These are phyloP conservation scores for Penicillium sp. DNA, from an alignment of 2,329 filamentous ascomycete genomes.

Conservation along the genomic window DNA sequence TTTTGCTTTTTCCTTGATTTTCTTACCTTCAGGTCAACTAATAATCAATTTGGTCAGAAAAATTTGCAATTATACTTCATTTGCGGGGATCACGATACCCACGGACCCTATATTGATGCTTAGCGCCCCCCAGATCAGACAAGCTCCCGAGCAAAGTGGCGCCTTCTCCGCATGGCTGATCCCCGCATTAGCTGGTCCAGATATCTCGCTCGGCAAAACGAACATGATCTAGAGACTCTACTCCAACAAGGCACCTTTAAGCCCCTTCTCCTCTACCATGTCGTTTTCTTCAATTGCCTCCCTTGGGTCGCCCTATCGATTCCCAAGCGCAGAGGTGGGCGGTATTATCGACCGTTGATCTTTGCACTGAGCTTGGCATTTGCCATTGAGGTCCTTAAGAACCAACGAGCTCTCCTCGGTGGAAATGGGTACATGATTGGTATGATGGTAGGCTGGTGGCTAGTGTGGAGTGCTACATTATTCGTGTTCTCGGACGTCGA, in stretches of 20 bases:
- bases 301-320: slow-evolving; percentile 54
- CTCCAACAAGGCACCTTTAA: slow-evolving; percentile 31
- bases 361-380: slow-evolving; percentile 48
- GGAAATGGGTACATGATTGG: slow-evolving; percentile 58
- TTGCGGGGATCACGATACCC: background rate
- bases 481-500: slow-evolving; percentile 59
- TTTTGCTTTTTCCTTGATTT: background rate
- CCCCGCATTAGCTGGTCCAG: slow-evolving; percentile 27
- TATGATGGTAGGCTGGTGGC: slow-evolving; percentile 54
- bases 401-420: slow-evolving; percentile 51
- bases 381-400: slow-evolving; percentile 45
- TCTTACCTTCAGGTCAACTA: background rate
- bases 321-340: slow-evolving; percentile 42
- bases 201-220: slow-evolving; percentile 26
- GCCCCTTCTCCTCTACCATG: slow-evolving; percentile 39
- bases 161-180: slow-evolving; percentile 27
- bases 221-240: slow-evolving; percentile 23
- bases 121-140: background rate
- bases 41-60: background rate
- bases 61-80: background rate
- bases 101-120: background rate
- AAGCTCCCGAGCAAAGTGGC: slow-evolving; percentile 12
- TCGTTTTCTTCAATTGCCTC: slow-evolving; percentile 30
- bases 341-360: slow-evolving; percentile 45
- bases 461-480: slow-evolving; percentile 55